These are phyloP conservation scores for Diplodia mutila DNA, from an alignment of 2,329 filamentous ascomycete genomes.

Conservation along the genomic window DNA sequence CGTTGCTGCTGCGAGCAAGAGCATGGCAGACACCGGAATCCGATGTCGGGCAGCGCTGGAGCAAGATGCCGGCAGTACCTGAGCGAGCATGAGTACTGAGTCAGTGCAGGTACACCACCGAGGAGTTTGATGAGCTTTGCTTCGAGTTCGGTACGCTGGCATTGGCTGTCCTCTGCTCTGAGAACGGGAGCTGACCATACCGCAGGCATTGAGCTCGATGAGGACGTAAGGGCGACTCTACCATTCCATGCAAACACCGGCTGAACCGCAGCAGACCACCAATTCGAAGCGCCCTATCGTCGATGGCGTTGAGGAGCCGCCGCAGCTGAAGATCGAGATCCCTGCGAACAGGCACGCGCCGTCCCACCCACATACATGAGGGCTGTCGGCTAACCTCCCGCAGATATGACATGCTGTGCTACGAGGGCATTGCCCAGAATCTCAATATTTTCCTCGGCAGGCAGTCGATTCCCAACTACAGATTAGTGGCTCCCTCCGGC, in stretches of 20 bases:
- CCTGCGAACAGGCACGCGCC: constrained; percentile 81
- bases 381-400: constrained; percentile 30
- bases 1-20: constrained; percentile 4
- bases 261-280: constrained; percentile 59
- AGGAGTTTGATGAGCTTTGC: constrained; percentile 95
- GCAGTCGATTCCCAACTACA: constrained; percentile 76
- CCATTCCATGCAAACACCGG: constrained; percentile 15
- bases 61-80: not conserved
- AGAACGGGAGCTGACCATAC: constrained; percentile 22
- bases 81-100: constrained; percentile 10
- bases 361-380: not conserved
- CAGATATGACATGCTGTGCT: constrained; percentile 87
- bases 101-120: constrained; percentile 73
- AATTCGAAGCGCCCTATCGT: constrained; percentile 72
- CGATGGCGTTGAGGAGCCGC: constrained; percentile 80
- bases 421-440: constrained; percentile 94
- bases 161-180: constrained; percentile 5
- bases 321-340: constrained; percentile 97
- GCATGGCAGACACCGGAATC: not conserved
- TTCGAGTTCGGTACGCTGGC: constrained; percentile 80
- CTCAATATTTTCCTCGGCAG: constrained; percentile 91
- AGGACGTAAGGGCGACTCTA: constrained; percentile 63
- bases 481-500: constrained; percentile 69
- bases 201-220: constrained; percentile 84
- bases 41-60: not conserved